These are phyloP conservation scores for Nitzschia sp. DNA, from an alignment of 108 stramenopile genomes.

Conservation along the genomic window DNA sequence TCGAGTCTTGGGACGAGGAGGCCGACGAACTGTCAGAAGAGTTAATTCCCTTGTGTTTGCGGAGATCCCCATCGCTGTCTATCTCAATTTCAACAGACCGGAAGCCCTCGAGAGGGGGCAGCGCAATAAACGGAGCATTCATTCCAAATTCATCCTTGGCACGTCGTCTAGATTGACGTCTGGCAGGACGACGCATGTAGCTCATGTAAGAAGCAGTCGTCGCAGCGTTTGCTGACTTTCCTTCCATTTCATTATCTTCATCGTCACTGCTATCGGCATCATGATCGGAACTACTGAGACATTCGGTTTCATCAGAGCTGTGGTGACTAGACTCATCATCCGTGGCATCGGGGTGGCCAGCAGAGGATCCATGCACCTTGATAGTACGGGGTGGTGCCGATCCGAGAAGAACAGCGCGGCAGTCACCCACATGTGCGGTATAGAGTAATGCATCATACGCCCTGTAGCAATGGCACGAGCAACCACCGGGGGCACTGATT, in stretches of 20 bases:
- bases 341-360: constrained; percentile 51
- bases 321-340: constrained; percentile 77
- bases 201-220: constrained; percentile 30
- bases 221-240: constrained; percentile 20
- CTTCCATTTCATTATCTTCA: constrained; percentile 37
- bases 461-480: constrained; percentile 73
- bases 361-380: constrained; percentile 59
- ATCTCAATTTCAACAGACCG: constrained; percentile 43
- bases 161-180: constrained; percentile 35
- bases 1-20: constrained; percentile 37
- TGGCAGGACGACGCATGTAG: constrained; percentile 37
- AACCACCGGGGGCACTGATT: constrained; percentile 63
- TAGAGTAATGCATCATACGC: constrained; percentile 82
- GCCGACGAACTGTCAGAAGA: constrained; percentile 46
- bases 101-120: constrained; percentile 35
- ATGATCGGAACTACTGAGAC: constrained; percentile 72
- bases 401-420: constrained; percentile 82
- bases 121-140: constrained; percentile 32
- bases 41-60: constrained; percentile 6
- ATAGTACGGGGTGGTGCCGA: constrained; percentile 80
- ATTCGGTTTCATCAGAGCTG: constrained; percentile 76
- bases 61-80: constrained; percentile 32
- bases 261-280: constrained; percentile 77
- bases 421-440: constrained; percentile 87
- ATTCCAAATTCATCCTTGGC: constrained; percentile 30